Evolutionary conservation across 2,329 filamentous ascomycete species (phyloP).

Genomic region (Hypoxylon sp.): DNA sequence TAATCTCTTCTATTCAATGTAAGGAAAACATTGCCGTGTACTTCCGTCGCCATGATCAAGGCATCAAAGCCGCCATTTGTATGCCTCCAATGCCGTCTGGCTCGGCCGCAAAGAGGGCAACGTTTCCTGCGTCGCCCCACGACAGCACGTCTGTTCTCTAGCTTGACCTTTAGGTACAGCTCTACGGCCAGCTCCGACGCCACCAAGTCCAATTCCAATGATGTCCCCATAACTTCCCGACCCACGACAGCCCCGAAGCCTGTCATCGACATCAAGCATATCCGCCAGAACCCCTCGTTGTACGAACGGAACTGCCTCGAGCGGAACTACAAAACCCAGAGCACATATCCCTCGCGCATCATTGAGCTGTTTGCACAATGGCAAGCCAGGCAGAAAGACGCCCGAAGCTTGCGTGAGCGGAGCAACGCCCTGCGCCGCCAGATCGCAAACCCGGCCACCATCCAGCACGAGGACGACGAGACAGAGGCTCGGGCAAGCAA

Average conservation of each 20-base stretch:
- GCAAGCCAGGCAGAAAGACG: conserved; percentile 72
- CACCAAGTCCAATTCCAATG: conserved; percentile 4
- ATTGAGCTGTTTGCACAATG: conserved; percentile 69
- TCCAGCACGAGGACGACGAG: conserved; percentile 62
- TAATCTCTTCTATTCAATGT: background rate
- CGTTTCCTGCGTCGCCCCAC: conserved; percentile 41
- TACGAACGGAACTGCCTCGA: conserved; percentile 87
- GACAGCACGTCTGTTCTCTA: conserved; percentile 40
- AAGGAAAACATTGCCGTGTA: background rate
- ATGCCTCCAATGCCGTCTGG: conserved; percentile 50
- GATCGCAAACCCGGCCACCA: conserved; percentile 66
- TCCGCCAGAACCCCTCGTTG: conserved; percentile 85
- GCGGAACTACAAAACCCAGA: conserved; percentile 80
- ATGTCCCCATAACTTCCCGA: conserved; percentile 57
- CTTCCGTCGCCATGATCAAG: conserved; percentile 43
- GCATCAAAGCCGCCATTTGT: conserved; percentile 44
- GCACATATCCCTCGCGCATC: conserved; percentile 70
- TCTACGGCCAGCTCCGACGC: conserved; percentile 24
- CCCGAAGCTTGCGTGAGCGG: conserved; percentile 73
- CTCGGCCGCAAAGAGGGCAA: conserved; percentile 35
- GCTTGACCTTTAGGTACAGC: conserved; percentile 31
- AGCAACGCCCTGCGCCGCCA: conserved; percentile 75
- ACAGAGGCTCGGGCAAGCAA: conserved; percentile 46
- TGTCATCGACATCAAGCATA: conserved; percentile 87
- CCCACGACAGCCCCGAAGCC: conserved; percentile 84